Evolutionary conservation across 495 filamentous ascomycete genomes (phyloP), one percentile per base, ranked within the genome.

Genomic region (Hypomontagnella submonticulosa): DNA sequence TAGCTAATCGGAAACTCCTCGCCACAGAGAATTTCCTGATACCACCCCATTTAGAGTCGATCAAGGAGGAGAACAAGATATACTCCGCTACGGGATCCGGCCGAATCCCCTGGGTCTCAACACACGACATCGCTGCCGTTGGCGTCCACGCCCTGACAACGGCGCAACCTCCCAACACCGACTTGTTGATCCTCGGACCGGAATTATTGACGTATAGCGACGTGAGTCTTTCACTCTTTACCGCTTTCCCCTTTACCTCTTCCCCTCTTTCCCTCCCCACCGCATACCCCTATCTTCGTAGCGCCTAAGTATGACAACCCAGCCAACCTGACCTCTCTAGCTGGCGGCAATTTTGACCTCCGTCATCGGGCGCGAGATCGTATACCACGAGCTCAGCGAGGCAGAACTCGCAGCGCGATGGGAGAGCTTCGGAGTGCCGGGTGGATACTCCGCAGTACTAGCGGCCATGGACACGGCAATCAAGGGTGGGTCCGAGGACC

Each of bases 91-190:
- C 77, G 0, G 71, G 76, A 11, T 56, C 76, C 13, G 82, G 80
- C 13, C 78, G 76, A 58, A 71, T 84, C 42, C 76, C 79, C 0
- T 84, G 79, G 68, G 67, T 84, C n/a, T 76, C 76, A 15, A 75
- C 75, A 4, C 66, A 77, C 12, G 82, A 84, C 53, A 82, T 85
- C 47, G 81, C 81, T 1, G 73, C 75, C 16, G 78, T 83, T 2
- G 82, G 77, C 20, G 75, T 79, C 37, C 63, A 73, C 32, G 74
- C 75, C 3, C 62, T 85, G 43, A 83, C 78, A 6, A 71, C 73
- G 13, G 32, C 63, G 42, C 63, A 73, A n/a, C 54, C 79, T 10
- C 74, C 76, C 13, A 83, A 83, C 53, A 77, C 74, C 0, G 82
- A 83, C 42, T 75, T 76, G 55, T 5, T 77, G 12, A 57, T 85